Evolutionary conservation across 768 basidiomycete genomes (phyloP), one percentile per base, ranked within the genome.

Genomic region (Grammothele lineata): DNA sequence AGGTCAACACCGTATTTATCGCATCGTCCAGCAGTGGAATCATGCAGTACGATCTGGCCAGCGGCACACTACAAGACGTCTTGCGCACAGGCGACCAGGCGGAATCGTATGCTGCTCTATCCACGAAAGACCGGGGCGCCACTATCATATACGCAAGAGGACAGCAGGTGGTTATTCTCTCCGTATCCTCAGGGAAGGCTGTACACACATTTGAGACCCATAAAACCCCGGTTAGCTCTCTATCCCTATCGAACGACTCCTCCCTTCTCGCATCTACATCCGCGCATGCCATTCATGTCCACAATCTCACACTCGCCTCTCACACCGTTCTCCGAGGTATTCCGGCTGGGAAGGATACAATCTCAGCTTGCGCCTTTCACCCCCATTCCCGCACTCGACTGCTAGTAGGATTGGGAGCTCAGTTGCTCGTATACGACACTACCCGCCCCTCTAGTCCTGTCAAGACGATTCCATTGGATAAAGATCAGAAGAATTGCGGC

Each of bases 381-480:
- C 71, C 74, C 10, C 81, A 87, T 59, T 65, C 71, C 2, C 77
- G 77, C n/a, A 79, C 78, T 6, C 70, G 74, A 36, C 69, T 89
- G 17, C 64, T 89, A 3, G 64, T 89, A 3, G 74, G 73, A 2
- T 57, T 71, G 15, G 78, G 76, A 0, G 68, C 68, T 36, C 74
- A 78, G 35, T 51, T 90, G 3, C 53, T 78, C 17, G 68, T 87
- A 17, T 90, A 81, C 48, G 86, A 88, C 53, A 76, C 74, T 2
- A 75, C 72, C 23, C 74, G 77, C 11, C 76, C 81, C 8, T 76
- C 78, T 18, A 66, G 67, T 5, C 81, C 85, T 9, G 40, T 70
- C 22, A 86, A 81, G 61, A 66, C 64, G 0, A 64, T 87, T 30
- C 50, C 69, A 2, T 56, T 87, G 45, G 56, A 57, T 27, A 57